Evolutionary conservation across 768 basidiomycete genomes (phyloP).

Genomic region (Mycena kentingensis): DNA sequence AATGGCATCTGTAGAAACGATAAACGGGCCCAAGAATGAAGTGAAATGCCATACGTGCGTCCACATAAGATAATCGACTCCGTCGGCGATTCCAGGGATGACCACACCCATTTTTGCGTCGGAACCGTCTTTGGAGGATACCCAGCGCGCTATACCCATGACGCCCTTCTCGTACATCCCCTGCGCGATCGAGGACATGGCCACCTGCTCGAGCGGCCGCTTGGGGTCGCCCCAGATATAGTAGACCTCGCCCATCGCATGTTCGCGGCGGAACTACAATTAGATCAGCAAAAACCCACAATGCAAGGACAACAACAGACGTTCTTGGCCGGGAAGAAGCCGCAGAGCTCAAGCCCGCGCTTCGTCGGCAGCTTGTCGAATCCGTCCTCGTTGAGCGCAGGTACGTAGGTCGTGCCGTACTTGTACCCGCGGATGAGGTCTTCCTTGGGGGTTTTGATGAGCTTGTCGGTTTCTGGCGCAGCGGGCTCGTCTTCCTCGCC

Average conservation of each 20-base stretch:
- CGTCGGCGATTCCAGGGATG: constrained; percentile 58
- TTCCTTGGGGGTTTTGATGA: constrained; percentile 72
- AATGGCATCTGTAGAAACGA: constrained; percentile 82
- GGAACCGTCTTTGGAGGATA: constrained; percentile 63
- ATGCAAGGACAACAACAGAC: constrained; percentile 40
- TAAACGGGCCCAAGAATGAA: not conserved
- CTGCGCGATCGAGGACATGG: constrained; percentile 83
- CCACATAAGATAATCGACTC: constrained; percentile 83
- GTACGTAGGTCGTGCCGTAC: constrained; percentile 87
- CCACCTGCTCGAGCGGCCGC: constrained; percentile 72
- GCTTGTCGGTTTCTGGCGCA: constrained; percentile 33
- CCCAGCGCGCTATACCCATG: constrained; percentile 84
- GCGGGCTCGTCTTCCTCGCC: constrained; percentile 33
- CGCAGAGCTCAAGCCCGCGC: constrained; percentile 86
- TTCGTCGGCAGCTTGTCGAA: constrained; percentile 73
- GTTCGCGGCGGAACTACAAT: constrained; percentile 77
- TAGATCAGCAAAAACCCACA: constrained; percentile 1
- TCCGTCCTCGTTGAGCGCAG: constrained; percentile 83
- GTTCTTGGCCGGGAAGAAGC: constrained; percentile 72
- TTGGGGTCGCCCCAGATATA: constrained; percentile 80
- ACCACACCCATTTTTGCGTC: constrained; percentile 89
- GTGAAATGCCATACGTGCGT: constrained; percentile 57
- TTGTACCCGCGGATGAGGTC: constrained; percentile 81
- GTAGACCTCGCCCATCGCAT: constrained; percentile 80
- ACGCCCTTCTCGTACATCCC: constrained; percentile 72